Percentiles rank a stretch among this genome's conserved stretches.
phyloP scores from a whole-genome alignment of 2,329 filamentous ascomycete species.

The Fonsecaea erecta region DNA sequence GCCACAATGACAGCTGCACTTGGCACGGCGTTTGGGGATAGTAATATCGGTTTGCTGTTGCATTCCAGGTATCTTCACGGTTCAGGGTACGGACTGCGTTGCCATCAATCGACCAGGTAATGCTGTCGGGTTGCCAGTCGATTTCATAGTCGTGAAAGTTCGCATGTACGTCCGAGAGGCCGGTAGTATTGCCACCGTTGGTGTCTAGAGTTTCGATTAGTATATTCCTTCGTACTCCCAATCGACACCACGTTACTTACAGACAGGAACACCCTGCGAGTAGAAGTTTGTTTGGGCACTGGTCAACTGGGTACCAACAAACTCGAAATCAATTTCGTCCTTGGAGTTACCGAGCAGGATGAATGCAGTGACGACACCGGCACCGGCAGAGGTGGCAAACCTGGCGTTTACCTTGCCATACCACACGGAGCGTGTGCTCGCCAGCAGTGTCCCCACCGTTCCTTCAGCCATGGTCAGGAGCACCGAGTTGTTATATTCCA shows the following conservation, averaged over 20 bases:
- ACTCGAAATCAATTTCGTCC: conserved; percentile 98
- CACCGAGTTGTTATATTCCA: conserved; percentile 67
- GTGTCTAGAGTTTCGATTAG: conserved; percentile 59
- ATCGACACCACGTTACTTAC: conserved; percentile 58
- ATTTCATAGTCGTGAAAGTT: conserved; percentile 91
- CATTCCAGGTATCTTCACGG: conserved; percentile 82
- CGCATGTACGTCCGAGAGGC: conserved; percentile 67
- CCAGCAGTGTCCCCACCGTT: conserved; percentile 84
- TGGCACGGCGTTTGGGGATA: conserved; percentile 91
- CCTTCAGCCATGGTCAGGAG: conserved; percentile 87
- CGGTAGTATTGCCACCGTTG: conserved; percentile 73
- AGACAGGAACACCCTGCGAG: conserved; percentile 89
- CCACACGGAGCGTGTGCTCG: conserved; percentile 89
- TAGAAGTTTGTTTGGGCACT: conserved; percentile 94
- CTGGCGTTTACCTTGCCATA: conserved; percentile 89
- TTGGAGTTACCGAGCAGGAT: conserved; percentile 95
- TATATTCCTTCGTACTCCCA: neutral
- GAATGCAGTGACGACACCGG: conserved; percentile 94
- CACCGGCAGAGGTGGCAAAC: conserved; percentile 81
- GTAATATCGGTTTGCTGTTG: conserved; percentile 76
- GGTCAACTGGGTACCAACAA: conserved; percentile 76
- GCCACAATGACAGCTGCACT: conserved; percentile 94
- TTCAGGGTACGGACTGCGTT: conserved; percentile 73
- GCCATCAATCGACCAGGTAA: conserved; percentile 88
- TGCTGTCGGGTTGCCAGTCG: conserved; percentile 83